Evolutionary conservation across 352 stramenopile species (phyloP), one percentile per base, ranked within the genome.

Genomic region (Pythium oligandrum): DNA sequence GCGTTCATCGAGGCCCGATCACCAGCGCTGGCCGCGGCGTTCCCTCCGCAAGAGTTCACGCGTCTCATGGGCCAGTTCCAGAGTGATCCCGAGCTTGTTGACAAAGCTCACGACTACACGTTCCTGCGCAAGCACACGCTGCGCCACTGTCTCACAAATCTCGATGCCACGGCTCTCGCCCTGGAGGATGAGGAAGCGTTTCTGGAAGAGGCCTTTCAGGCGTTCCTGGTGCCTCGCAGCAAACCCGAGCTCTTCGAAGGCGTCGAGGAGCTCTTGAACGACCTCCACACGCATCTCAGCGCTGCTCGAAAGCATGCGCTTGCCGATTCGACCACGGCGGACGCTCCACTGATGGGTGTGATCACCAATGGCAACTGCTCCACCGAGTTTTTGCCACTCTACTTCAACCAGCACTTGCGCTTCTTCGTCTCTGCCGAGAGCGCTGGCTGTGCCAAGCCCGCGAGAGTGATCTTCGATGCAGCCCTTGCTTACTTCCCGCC

Each of bases 291-390:
- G 0, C 53, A 79, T 30, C 61, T 87, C 32, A 53, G 49, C 38
- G 17, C 47, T 9, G 33, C 31, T 49, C 53, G 1, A 26, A 8
- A 31, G 49, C 3, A 9, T 50, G 58, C 10, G 39, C 42, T n/a
- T 30, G 44, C 30, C 36, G 26, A 26, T 34, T 34, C 40, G 32
- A 33, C 39, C 8, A 48, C 12, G 12, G 38, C 11, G 0, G 44
- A 4, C 26, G 8, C 43, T n/a, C 30, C 7, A 31, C 48, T 74
- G 4, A 38, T 88, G 44, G 79, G 79, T 33, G 68, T 81, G 37
- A 83, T 90, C 51, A 90, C 79, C n/a, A 90, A 90, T 58, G 76
- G 79, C 46, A 90, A 90, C 61, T 87, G 76, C 56, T 46, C 71
- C 3, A 57, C 76, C 39, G 51, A 70, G 7, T 56, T 64, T 7